A percentile compares a stretch with the other conserved stretches of the same genome.
These are phyloP conservation scores for Nannochloris sp. DNA, from an alignment of 139 green algal species.

Conservation along the genomic window DNA sequence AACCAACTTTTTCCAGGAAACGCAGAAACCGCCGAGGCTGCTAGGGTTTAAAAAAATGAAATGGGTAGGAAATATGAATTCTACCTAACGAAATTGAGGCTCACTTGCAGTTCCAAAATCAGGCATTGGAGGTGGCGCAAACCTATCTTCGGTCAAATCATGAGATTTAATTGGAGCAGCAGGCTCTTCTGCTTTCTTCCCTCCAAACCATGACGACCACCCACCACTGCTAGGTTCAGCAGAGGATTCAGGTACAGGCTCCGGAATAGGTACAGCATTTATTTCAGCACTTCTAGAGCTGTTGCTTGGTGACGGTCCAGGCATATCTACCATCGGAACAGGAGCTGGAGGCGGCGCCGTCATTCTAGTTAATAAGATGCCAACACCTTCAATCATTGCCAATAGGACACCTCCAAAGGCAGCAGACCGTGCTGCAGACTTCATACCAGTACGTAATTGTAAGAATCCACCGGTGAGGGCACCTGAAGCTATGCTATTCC, in stretches of 20 bases:
- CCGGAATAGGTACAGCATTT: constrained; percentile 4
- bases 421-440: constrained; percentile 66
- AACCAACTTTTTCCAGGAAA: too few species aligned
- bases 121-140: constrained; percentile 47
- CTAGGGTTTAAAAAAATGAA: background rate
- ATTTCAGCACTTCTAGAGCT: background rate
- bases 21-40: background rate
- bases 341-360: constrained; percentile 68
- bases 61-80: background rate
- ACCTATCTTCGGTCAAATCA: constrained; percentile 41
- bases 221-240: constrained; percentile 12
- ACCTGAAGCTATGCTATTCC: constrained; percentile 92
- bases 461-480: constrained; percentile 86
- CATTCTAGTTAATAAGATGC: constrained; percentile 87
- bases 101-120: constrained; percentile 18
- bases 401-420: constrained; percentile 90
- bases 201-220: constrained; percentile 33
- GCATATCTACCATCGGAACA: constrained; percentile 42
- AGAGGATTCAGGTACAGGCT: background rate
- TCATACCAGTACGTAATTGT: constrained; percentile 76
- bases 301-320: constrained; percentile 15
- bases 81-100: constrained; percentile 29
- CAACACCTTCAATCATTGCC: constrained; percentile 95
- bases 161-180: background rate
- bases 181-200: constrained; percentile 18